Conservation (phyloP, 257 asterid species). For the Dorcoceras hygrometricum region DNA sequence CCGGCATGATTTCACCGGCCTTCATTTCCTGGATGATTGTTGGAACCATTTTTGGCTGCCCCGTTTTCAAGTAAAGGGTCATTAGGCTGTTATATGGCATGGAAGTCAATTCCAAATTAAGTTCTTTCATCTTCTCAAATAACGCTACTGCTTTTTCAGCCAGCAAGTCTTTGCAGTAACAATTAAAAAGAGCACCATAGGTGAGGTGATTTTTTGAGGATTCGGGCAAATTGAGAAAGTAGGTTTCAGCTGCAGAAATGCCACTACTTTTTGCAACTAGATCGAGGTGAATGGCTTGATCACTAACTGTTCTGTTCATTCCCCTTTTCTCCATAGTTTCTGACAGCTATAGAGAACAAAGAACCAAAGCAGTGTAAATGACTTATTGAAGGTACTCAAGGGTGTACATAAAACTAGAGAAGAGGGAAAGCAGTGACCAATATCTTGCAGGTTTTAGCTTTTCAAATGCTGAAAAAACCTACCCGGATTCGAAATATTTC, state of each 20-base stretch:
- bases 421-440: background rate
- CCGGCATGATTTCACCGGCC: constrained; percentile 59
- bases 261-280: constrained; percentile 73
- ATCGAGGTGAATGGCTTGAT: constrained; percentile 87
- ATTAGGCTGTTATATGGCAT: constrained; percentile 88
- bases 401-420: background rate
- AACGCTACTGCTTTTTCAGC: constrained; percentile 65
- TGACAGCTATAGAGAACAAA: constrained; percentile 55
- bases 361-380: background rate
- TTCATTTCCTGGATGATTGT: constrained; percentile 86
- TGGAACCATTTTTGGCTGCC: constrained; percentile 54
- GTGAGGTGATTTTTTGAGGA: constrained; percentile 68
- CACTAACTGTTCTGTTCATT: constrained; percentile 82
- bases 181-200: constrained; percentile 84
- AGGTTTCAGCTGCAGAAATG: constrained; percentile 66
- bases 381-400: constrained; percentile 1
- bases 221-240: constrained; percentile 70
- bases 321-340: constrained; percentile 81
- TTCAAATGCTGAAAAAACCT: background rate
- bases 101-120: constrained; percentile 61
- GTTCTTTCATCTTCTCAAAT: constrained; percentile 85
- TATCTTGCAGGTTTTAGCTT: background rate
- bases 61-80: constrained; percentile 66
- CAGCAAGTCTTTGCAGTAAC: constrained; percentile 79
- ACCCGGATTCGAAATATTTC: background rate